Evolutionary conservation across 2,329 filamentous ascomycete genomes (phyloP).

Genomic region (Beauveria scarabaeidicola): DNA sequence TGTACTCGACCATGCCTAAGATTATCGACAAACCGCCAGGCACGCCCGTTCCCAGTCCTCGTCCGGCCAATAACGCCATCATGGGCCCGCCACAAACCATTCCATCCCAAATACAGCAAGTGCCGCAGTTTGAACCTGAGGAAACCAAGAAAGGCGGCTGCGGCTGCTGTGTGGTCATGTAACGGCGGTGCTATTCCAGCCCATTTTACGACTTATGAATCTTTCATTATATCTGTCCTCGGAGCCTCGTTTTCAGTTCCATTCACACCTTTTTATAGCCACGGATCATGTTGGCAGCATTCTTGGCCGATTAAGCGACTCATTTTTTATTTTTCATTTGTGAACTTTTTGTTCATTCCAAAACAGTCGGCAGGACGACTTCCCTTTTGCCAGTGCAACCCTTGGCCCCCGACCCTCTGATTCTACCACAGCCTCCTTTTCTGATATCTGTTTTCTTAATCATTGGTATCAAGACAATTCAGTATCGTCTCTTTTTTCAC

Average conservation of each 20-base stretch:
- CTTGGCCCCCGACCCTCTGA: neutral
- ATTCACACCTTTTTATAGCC: neutral
- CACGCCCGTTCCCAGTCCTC: slow-evolving; percentile 35
- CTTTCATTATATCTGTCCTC: slow-evolving; percentile 5
- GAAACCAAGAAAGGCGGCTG: slow-evolving; percentile 34
- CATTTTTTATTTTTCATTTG: slow-evolving; percentile 7
- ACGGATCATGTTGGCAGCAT: slow-evolving; percentile 1
- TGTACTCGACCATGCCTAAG: slow-evolving; percentile 57
- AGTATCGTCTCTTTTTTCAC: neutral
- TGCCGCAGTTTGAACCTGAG: slow-evolving; percentile 21
- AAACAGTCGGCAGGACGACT: neutral
- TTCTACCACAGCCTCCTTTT: neutral
- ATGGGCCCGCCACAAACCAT: slow-evolving; percentile 13
- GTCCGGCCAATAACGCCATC: slow-evolving; percentile 31
- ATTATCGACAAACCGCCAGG: slow-evolving; percentile 32
- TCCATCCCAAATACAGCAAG: slow-evolving; percentile 16
- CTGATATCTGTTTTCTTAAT: neutral
- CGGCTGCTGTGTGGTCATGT: slow-evolving; percentile 46
- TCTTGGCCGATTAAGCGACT: slow-evolving; percentile 3
- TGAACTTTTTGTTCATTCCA: slow-evolving; percentile 5
- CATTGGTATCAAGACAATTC: neutral
- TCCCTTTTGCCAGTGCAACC: neutral
- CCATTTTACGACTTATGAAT: slow-evolving; percentile 18
- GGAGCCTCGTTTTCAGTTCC: slow-evolving; percentile 10
- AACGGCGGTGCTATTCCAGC: slow-evolving; percentile 15